Percentiles rank a stretch among this genome's conserved stretches.
phyloP scores from a whole-genome alignment of 371 early-diverging fungal species.

The Zychaea mexicana region DNA sequence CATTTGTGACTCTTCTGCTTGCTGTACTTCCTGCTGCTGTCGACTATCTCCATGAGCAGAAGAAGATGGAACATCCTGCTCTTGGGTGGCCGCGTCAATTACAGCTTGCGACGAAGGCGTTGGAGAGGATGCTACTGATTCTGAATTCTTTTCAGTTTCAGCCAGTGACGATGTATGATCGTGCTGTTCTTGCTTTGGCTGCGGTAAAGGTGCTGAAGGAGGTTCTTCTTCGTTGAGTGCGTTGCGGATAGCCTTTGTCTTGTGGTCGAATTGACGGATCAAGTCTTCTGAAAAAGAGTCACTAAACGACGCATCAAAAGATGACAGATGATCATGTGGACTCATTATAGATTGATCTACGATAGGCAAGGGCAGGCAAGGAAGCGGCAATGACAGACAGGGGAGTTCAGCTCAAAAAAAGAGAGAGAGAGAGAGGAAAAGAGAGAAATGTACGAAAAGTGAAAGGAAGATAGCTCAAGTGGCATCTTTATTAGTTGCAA shows the following conservation, averaged over 20 bases:
- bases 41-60: no score
- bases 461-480: constrained; percentile 13
- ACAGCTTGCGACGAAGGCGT: no score
- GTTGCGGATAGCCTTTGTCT: constrained; percentile 5
- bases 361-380: background rate
- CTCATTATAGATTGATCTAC: background rate
- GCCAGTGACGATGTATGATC: background rate
- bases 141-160: no score
- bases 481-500: background rate
- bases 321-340: constrained; percentile 6
- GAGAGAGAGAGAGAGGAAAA: background rate
- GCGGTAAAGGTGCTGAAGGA: constrained; percentile 1
- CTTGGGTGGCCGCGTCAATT: no score
- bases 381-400: background rate
- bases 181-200: background rate
- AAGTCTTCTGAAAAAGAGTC: constrained; percentile 34
- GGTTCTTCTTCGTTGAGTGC: background rate
- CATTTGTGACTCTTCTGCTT: background rate
- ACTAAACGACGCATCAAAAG: background rate
- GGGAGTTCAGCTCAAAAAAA: background rate
- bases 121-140: no score
- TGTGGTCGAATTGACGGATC: constrained; percentile 29
- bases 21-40: background rate
- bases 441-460: background rate
- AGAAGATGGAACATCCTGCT: no score